Percentiles rank a stretch among this genome's conserved stretches.
Conservation (phyloP, 371 early-diverging fungal genomes). For the Mortierella sp. region DNA sequence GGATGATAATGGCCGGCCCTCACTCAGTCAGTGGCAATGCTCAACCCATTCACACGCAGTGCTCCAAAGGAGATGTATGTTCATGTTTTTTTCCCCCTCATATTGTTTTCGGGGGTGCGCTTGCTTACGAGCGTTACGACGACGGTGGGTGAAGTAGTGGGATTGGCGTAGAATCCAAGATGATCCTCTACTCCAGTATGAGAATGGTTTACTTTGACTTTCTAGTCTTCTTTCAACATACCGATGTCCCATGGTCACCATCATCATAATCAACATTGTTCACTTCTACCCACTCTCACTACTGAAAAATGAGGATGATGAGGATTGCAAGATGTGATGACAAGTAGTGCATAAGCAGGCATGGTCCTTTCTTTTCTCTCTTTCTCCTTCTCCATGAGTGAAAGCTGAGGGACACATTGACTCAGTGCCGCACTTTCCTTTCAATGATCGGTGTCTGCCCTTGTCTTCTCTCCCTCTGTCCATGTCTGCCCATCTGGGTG, state of each 20-base stretch:
- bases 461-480: background rate
- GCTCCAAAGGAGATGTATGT: background rate
- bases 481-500: no score
- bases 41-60: background rate
- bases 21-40: background rate
- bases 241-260: background rate
- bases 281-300: background rate
- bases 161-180: background rate
- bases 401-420: background rate
- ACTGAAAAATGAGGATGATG: background rate
- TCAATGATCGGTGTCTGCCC: background rate
- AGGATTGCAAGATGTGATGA: background rate
- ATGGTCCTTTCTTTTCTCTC: background rate
- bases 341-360: background rate
- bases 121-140: background rate
- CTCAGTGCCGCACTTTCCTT: background rate
- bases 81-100: background rate
- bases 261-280: background rate
- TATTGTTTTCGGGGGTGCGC: background rate
- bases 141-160: background rate
- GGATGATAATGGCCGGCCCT: background rate
- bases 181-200: background rate
- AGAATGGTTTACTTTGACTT: background rate
- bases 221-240: background rate
- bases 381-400: background rate